Base-by-base conservation (phyloP, 352 stramenopile genomes). In the Phytophthora citricola region DNA sequence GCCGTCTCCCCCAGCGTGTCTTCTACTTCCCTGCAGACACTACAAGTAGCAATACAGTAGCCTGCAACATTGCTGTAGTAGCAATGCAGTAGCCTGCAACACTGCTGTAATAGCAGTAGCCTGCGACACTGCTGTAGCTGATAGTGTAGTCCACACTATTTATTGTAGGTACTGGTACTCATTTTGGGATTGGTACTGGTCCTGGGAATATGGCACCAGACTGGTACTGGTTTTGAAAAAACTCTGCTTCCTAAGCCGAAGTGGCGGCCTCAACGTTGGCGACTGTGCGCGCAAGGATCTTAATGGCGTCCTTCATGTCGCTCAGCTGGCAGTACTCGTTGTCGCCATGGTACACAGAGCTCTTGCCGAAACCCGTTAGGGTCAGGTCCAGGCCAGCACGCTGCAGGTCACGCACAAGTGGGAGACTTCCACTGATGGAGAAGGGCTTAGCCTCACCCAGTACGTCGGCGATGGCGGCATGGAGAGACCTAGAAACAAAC, bases 261-360 rank as follows among this genome's bases (percentile, higher is more conserved):
- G 45, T 58, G n/a, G 66, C 53, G 15, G 51, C 56, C 14, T 91
- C 79, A 34, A 93, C 85, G 63, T 92, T 90, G 59, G 75, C 71
- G 63, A 97, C 80, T 15, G 89, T 92, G 47, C 75, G 80, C 39
- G 89, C 81, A 15, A 97, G 78, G 63, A 98, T 95, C 73, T 92
- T 89, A 34, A 93, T 76, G 20, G 82, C 90, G 60, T 96, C 76
- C 51, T 81, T 76, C 81, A 97, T 97, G 63, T 94, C 87, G 62
- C 69, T 93, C 27, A 97, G 70, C 47, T 65, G 75, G 61, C 89
- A 97, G 76, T 83, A 97, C 72, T 98, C 91, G 73, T 98, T 97
- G 71, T 98, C 90, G 15, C 88, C 92, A 70, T 97, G 92, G 73
- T 98, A 97, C 36, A 91, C 82, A 4, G 82, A 78, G 53, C 78